A percentile compares a stretch with the other conserved stretches of the same genome.
Conservation (phyloP, 768 basidiomycete species). For the Chalciporus chontae region DNA sequence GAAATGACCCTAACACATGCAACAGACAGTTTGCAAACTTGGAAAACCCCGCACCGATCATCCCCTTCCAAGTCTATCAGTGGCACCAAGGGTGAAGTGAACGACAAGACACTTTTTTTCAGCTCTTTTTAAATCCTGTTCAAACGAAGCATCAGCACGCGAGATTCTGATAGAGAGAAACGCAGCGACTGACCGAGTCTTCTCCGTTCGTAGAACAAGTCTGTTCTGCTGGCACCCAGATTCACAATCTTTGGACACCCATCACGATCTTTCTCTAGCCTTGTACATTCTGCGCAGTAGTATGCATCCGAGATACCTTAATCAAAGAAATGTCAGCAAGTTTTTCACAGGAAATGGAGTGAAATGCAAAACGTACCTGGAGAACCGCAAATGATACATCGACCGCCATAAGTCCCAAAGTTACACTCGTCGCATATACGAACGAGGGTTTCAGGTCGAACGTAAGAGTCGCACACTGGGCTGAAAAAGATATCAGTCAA, state of each 20-base stretch:
- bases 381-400: constrained; percentile 96
- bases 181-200: constrained; percentile 57
- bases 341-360: not conserved
- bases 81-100: constrained; percentile 11
- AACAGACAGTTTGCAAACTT: constrained; percentile 53
- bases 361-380: constrained; percentile 63
- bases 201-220: constrained; percentile 88
- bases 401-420: constrained; percentile 95
- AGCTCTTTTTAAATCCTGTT: constrained; percentile 34
- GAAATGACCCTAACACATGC: constrained; percentile 9
- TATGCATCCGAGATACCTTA: constrained; percentile 98
- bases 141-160: not conserved
- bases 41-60: constrained; percentile 59
- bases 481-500: constrained; percentile 38
- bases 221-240: constrained; percentile 89
- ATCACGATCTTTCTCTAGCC: constrained; percentile 95
- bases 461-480: constrained; percentile 98
- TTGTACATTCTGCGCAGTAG: constrained; percentile 97
- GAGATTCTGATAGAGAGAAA: not conserved
- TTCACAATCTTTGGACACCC: constrained; percentile 99
- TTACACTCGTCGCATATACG: constrained; percentile 99
- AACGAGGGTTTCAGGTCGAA: constrained; percentile 95
- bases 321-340: not conserved
- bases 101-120: constrained; percentile 4
- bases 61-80: constrained; percentile 60